These are phyloP conservation scores for Boeremia lycopersici DNA, from an alignment of 2,329 filamentous ascomycete genomes.

Conservation along the genomic window DNA sequence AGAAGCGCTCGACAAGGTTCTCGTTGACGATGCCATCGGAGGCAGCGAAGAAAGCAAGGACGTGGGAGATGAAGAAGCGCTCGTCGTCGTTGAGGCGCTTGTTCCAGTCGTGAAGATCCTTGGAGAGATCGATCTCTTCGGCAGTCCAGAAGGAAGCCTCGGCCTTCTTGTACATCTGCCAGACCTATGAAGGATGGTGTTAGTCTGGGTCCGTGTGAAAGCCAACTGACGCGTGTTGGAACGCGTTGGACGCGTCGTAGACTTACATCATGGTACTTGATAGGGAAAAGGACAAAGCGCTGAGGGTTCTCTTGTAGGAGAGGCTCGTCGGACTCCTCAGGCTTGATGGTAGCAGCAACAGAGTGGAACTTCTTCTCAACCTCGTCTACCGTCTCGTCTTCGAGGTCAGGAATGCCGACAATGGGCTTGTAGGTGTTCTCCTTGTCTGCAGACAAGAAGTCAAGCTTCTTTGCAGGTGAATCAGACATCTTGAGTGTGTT, in stretches of 20 bases:
- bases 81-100: slow-evolving; percentile 96
- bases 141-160: slow-evolving; percentile 99
- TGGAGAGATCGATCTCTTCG: slow-evolving; percentile 98
- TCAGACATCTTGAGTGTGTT: slow-evolving; percentile 87
- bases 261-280: slow-evolving; percentile 98
- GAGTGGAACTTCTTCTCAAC: slow-evolving; percentile 59
- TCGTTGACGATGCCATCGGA: slow-evolving; percentile 99
- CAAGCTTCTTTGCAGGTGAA: slow-evolving; percentile 87
- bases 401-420: slow-evolving; percentile 57
- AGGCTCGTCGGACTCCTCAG: slow-evolving; percentile 82
- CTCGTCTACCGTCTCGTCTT: slow-evolving; percentile 42
- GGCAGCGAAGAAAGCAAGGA: slow-evolving; percentile 97
- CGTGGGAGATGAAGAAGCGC: slow-evolving; percentile 97
- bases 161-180: slow-evolving; percentile 99
- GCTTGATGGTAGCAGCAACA: slow-evolving; percentile 58
- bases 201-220: slow-evolving; percentile 28
- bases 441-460: slow-evolving; percentile 75
- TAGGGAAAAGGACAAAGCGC: slow-evolving; percentile 96
- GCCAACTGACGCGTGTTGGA: slow-evolving; percentile 65
- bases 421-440: slow-evolving; percentile 74
- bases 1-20: slow-evolving; percentile 98
- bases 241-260: slow-evolving; percentile 49
- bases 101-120: slow-evolving; percentile 99
- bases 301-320: slow-evolving; percentile 94
- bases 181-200: slow-evolving; percentile 69